A percentile compares a stretch with the other conserved stretches of the same genome.
phyloP scores from a whole-genome alignment of 2,329 filamentous ascomycete genomes.

The Macrophomina tecta region DNA sequence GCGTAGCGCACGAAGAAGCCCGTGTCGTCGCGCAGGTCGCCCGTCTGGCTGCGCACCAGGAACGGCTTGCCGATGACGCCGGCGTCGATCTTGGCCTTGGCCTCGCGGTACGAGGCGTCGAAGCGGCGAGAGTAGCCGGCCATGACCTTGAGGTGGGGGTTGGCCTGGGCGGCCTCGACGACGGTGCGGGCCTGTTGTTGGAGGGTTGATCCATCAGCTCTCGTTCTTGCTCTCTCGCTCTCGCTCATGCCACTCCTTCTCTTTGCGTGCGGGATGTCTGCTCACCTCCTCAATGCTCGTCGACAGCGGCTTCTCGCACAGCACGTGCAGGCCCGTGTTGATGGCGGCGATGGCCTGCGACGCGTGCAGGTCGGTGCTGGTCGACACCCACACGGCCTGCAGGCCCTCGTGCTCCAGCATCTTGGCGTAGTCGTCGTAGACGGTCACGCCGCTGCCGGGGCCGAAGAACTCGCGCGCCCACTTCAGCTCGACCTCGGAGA shows the following conservation, averaged over 20 bases:
- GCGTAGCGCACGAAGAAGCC: conserved; percentile 53
- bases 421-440: conserved; percentile 55
- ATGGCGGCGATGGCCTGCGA: conserved; percentile 44
- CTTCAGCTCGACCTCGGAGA: conserved; percentile 51
- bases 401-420: conserved; percentile 52
- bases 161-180: conserved; percentile 43
- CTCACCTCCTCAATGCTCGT: conserved; percentile 40
- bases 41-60: conserved; percentile 51
- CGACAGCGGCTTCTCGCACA: conserved; percentile 49
- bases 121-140: conserved; percentile 54
- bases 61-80: conserved; percentile 49
- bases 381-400: conserved; percentile 50
- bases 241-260: background rate
- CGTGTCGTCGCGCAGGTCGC: conserved; percentile 45
- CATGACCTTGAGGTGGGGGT: conserved; percentile 51
- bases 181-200: conserved; percentile 35
- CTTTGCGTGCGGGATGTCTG: background rate
- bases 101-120: conserved; percentile 40
- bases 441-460: conserved; percentile 47
- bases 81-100: conserved; percentile 29
- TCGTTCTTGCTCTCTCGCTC: background rate
- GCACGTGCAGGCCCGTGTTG: conserved; percentile 43
- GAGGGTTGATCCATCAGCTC: background rate
- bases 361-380: conserved; percentile 45
- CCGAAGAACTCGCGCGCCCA: conserved; percentile 55